Conservation (phyloP, 495 filamentous ascomycete genomes). For the Talaromyces proteolyticus region DNA sequence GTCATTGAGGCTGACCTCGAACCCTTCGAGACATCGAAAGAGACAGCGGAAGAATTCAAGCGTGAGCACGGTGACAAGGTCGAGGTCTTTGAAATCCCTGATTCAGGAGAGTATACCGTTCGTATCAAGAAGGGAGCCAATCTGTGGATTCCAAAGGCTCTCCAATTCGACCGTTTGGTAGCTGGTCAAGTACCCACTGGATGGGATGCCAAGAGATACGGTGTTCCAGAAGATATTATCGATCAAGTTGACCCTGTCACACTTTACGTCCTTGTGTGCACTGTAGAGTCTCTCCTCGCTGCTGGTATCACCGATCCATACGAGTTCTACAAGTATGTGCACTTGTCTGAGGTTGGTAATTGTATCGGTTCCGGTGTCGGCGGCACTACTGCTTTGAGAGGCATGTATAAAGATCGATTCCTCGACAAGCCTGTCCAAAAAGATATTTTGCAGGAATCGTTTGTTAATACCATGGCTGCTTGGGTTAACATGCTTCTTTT, state of each 20-base stretch:
- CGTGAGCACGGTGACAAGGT: constrained; percentile 95
- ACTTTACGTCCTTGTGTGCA: constrained; percentile 88
- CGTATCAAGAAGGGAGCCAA: constrained; percentile 91
- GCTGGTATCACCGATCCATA: constrained; percentile 99
- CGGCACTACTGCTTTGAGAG: constrained; percentile 83
- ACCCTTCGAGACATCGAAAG: constrained; percentile 94
- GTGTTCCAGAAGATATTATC: constrained; percentile 96
- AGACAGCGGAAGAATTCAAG: constrained; percentile 95
- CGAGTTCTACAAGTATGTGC: constrained; percentile 99
- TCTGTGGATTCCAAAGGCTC: constrained; percentile 91
- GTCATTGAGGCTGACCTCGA: constrained; percentile 95
- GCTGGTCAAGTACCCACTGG: constrained; percentile 95
- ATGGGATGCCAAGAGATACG: constrained; percentile 92
- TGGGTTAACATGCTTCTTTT: constrained; percentile 99
- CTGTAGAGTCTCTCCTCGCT: constrained; percentile 81
- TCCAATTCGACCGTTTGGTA: constrained; percentile 93
- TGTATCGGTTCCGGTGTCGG: constrained; percentile 97
- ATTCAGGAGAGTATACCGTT: constrained; percentile 90
- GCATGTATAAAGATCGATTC: constrained; percentile 98
- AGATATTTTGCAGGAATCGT: constrained; percentile 97
- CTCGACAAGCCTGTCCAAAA: constrained; percentile 98
- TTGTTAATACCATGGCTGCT: constrained; percentile 99
- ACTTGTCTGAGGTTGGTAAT: constrained; percentile 96
- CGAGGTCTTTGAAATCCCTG: constrained; percentile 92
- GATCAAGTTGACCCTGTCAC: constrained; percentile 96